Evolutionary conservation across 2,329 filamentous ascomycete genomes (phyloP).

Genomic region (Tothia fuscella): DNA sequence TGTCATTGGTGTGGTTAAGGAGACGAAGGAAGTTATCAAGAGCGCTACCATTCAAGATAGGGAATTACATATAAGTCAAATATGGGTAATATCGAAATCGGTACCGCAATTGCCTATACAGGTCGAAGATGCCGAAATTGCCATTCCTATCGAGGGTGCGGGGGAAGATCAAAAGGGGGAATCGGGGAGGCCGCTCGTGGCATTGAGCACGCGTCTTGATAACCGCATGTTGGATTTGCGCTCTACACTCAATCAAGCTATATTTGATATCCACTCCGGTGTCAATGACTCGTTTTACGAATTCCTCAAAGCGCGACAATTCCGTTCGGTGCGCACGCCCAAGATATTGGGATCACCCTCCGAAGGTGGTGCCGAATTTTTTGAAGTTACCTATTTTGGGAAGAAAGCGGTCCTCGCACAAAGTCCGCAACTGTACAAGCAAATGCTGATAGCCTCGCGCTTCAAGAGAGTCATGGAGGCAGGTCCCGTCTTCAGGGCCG

Average conservation of each 20-base stretch:
- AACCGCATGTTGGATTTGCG: constrained; percentile 90
- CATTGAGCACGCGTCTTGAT: constrained; percentile 73
- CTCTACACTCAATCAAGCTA: constrained; percentile 80
- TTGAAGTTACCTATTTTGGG: constrained; percentile 81
- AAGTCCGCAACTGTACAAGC: constrained; percentile 78
- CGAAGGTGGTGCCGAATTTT: constrained; percentile 88
- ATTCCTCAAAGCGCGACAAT: constrained; percentile 63
- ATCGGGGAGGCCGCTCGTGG: constrained; percentile 55
- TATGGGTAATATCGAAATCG: constrained; percentile 62
- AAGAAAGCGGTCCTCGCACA: constrained; percentile 70
- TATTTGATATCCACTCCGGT: constrained; percentile 58
- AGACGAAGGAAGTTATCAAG: constrained; percentile 77
- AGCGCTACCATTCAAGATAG: constrained; percentile 67
- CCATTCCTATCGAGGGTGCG: constrained; percentile 35
- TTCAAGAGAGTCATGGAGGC: constrained; percentile 68
- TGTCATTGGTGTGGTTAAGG: constrained; percentile 70
- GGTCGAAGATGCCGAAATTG: constrained; percentile 39
- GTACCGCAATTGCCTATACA: constrained; percentile 49
- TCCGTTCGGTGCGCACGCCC: constrained; percentile 78
- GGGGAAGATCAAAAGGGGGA: constrained; percentile 39
- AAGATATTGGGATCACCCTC: constrained; percentile 82
- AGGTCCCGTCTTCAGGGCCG: constrained; percentile 73
- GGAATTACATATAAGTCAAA: constrained; percentile 81
- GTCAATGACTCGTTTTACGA: constrained; percentile 62
- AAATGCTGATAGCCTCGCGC: constrained; percentile 70